Percentiles rank a stretch among this genome's conserved stretches.
Conservation (phyloP, 495 filamentous ascomycete genomes). For the Amphirosellinia nigrospora region DNA sequence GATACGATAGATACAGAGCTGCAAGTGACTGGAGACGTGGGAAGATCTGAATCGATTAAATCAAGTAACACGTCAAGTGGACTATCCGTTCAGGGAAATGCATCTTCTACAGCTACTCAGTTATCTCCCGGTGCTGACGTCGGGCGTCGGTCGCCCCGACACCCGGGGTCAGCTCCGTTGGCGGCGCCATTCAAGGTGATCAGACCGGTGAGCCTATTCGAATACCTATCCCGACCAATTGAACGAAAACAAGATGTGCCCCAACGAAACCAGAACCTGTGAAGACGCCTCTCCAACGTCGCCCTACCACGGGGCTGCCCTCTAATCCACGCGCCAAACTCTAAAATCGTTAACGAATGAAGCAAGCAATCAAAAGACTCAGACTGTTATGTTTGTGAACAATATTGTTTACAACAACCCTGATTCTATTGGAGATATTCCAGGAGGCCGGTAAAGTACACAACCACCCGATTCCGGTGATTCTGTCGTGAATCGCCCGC, state of each 20-base stretch:
- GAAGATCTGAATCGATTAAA: conserved; percentile 32
- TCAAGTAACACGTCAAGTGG: conserved; percentile 30
- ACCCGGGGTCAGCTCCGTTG: not conserved
- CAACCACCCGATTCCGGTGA: conserved; percentile 34
- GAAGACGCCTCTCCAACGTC: conserved; percentile 52
- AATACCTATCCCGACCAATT: conserved; percentile 37
- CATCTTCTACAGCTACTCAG: conserved; percentile 47
- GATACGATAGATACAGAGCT: conserved; percentile 49
- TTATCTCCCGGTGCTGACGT: conserved; percentile 51
- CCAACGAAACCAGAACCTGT: conserved; percentile 39
- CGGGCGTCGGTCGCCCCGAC: conserved; percentile 28
- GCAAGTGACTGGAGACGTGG: conserved; percentile 40
- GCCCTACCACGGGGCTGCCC: conserved; percentile 55
- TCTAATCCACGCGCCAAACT: conserved; percentile 55
- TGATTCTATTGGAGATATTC: conserved; percentile 48
- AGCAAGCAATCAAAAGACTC: conserved; percentile 40
- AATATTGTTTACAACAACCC: conserved; percentile 59
- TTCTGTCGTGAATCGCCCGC: conserved; percentile 57
- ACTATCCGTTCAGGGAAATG: conserved; percentile 39
- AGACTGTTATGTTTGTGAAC: conserved; percentile 60
- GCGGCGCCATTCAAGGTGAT: conserved; percentile 29
- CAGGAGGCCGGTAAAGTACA: conserved; percentile 42
- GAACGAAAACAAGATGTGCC: conserved; percentile 25
- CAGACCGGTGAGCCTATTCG: conserved; percentile 37
- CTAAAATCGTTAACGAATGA: conserved; percentile 41